A percentile compares a stretch with the other conserved stretches of the same genome.
These are phyloP conservation scores for Ormosia emarginata DNA, from an alignment of 306 rosid species.

Conservation along the genomic window DNA sequence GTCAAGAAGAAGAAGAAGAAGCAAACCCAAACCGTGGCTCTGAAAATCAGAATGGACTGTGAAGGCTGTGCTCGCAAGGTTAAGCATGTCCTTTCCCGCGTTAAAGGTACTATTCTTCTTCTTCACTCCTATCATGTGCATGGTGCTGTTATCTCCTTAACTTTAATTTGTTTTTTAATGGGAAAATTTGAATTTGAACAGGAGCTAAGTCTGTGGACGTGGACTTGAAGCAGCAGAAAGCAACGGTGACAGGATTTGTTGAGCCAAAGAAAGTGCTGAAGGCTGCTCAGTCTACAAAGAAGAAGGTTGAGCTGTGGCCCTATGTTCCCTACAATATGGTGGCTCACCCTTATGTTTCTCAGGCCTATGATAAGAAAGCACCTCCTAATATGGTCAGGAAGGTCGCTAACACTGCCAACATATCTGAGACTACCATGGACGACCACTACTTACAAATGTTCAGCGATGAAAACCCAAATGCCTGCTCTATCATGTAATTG, in stretches of 20 bases:
- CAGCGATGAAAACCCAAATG: constrained; percentile 89
- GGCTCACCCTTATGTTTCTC: constrained; percentile 76
- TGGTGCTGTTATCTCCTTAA: neutral
- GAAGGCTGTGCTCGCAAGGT: constrained; percentile 93
- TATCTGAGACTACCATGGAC: constrained; percentile 57
- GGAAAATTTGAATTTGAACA: neutral
- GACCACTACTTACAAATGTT: constrained; percentile 52
- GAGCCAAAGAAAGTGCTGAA: constrained; percentile 90
- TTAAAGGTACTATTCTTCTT: constrained; percentile 52
- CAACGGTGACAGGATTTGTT: constrained; percentile 77
- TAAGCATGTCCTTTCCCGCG: constrained; percentile 76
- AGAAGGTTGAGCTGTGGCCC: constrained; percentile 95
- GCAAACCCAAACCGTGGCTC: constrained; percentile 77
- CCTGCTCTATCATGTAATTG: constrained; percentile 72
- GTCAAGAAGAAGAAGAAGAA: constrained; percentile 61
- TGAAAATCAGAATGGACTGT: constrained; percentile 93
- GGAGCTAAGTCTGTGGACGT: constrained; percentile 89
- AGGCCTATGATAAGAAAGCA: constrained; percentile 90
- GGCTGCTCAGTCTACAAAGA: constrained; percentile 89
- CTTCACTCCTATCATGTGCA: neutral
- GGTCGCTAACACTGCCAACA: constrained; percentile 51
- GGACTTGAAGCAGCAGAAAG: constrained; percentile 93
- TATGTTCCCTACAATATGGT: constrained; percentile 78
- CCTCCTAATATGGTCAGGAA: constrained; percentile 92
- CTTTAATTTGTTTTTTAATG: neutral